These are phyloP conservation scores for Scedosporium minutisporum DNA, from an alignment of 2,329 filamentous ascomycete genomes.

Conservation along the genomic window DNA sequence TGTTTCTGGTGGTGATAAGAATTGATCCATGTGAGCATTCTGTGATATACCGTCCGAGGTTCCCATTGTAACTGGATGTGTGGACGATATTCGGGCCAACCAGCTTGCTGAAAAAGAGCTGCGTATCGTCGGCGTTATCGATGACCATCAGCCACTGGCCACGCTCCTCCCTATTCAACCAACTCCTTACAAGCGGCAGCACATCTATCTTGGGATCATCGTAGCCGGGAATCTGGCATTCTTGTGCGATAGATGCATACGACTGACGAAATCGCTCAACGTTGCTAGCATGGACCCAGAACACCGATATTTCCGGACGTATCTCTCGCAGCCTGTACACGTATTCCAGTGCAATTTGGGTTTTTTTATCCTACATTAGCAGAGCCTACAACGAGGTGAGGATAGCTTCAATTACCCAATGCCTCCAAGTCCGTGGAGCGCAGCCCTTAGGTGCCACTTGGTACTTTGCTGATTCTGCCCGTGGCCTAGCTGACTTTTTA, in stretches of 20 bases:
- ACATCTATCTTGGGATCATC: slow-evolving; percentile 14
- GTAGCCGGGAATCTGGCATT: slow-evolving; percentile 15
- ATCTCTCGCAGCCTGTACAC: slow-evolving; percentile 14
- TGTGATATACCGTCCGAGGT: slow-evolving; percentile 17
- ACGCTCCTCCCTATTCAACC: slow-evolving; percentile 15
- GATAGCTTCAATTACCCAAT: slow-evolving; percentile 12
- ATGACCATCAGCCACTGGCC: no score
- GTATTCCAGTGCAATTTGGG: slow-evolving; percentile 22
- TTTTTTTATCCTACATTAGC: slow-evolving; percentile 17
- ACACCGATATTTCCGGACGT: slow-evolving; percentile 17
- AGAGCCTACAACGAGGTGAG: not conserved
- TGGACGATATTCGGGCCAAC: not conserved
- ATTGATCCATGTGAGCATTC: slow-evolving; percentile 19
- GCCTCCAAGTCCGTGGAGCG: slow-evolving; percentile 17
- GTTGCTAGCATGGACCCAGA: slow-evolving; percentile 24
- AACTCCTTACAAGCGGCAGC: slow-evolving; percentile 16
- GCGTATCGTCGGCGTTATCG: slow-evolving; percentile 6
- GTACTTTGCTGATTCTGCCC: slow-evolving; percentile 2
- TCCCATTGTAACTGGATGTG: slow-evolving; percentile 11
- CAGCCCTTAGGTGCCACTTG: no score
- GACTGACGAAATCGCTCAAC: slow-evolving; percentile 18
- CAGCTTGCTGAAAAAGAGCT: not conserved
- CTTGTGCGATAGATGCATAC: slow-evolving; percentile 16
- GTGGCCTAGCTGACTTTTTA: slow-evolving; percentile 3
- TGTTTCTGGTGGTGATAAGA: slow-evolving; percentile 25